Conservation (phyloP, 2,329 filamentous ascomycete species). For the Colletotrichum lupini region DNA sequence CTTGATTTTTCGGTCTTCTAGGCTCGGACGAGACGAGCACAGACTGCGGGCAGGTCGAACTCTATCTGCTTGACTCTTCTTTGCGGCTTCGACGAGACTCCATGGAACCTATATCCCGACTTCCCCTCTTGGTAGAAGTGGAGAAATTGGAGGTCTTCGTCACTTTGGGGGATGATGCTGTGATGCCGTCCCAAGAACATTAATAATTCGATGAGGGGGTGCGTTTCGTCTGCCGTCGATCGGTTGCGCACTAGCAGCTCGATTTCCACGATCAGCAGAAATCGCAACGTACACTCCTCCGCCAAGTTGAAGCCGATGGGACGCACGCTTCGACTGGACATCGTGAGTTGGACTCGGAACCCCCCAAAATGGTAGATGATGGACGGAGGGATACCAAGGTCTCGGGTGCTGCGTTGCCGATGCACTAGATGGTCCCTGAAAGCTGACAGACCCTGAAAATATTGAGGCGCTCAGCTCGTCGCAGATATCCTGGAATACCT, state of each 20-base stretch:
- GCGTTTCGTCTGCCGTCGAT: conserved; percentile 31
- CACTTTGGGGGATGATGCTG: conserved; percentile 3
- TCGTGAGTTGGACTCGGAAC: not conserved
- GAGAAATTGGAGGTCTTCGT: conserved; percentile 11
- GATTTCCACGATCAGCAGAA: not conserved
- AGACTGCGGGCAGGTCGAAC: conserved; percentile 31
- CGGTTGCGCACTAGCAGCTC: conserved; percentile 22
- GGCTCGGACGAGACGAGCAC: conserved; percentile 30
- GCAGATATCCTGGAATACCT: not conserved
- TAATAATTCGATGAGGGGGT: conserved; percentile 18
- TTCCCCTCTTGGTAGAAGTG: conserved; percentile 14
- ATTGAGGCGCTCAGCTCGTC: not conserved
- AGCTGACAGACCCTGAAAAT: not conserved
- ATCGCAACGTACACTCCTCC: not conserved
- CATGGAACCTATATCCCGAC: conserved; percentile 1
- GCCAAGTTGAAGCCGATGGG: not conserved
- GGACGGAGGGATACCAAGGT: not conserved
- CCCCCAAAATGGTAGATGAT: not conserved
- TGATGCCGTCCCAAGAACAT: conserved; percentile 23
- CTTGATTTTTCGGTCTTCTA: conserved; percentile 5
- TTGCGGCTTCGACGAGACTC: not conserved
- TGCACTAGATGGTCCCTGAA: not conserved
- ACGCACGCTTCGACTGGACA: conserved; percentile 4
- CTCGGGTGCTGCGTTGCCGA: conserved; percentile 5
- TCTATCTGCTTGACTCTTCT: conserved; percentile 26